These are phyloP conservation scores for Corymbia calophylla DNA, from an alignment of 441 rosid genomes.

Conservation along the genomic window DNA sequence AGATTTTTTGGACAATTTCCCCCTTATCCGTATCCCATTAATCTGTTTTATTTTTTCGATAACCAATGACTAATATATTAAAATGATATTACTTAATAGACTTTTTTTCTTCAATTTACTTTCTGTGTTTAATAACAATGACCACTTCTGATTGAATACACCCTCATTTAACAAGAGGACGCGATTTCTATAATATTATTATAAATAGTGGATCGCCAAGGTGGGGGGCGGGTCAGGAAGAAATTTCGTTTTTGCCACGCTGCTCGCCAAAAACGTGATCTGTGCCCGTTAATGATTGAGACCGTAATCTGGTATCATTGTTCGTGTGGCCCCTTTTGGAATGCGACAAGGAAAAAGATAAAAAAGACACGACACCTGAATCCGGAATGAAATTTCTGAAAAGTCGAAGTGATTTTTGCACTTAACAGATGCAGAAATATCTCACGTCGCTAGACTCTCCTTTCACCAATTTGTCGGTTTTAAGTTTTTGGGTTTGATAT, in stretches of 20 bases:
- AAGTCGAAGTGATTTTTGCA: not conserved
- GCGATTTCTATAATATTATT: not conserved
- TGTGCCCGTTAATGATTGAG: not conserved
- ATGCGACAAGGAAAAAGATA: not conserved
- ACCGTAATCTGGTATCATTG: not conserved
- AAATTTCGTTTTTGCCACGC: not conserved
- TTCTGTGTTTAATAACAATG: not conserved
- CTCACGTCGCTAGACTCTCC: accelerated
- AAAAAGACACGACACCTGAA: not conserved
- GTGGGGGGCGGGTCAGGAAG: too few species aligned
- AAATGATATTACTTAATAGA: not conserved
- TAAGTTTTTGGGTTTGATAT: not conserved
- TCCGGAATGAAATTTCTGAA: not conserved
- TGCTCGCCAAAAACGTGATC: not conserved
- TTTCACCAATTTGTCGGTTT: accelerated
- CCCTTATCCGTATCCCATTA: not conserved
- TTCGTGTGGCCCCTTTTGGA: not conserved
- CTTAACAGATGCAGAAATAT: not conserved
- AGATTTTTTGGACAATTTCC: too few species aligned
- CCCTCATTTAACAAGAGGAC: not conserved
- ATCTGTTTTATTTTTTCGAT: not conserved
- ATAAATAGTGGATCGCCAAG: not conserved
- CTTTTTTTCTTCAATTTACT: not conserved
- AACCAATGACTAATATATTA: not conserved
- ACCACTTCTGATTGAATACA: not conserved